Percentiles rank a stretch among this genome's conserved stretches.
These are phyloP conservation scores for Abrus precatorius DNA, from an alignment of 306 rosid genomes.

Conservation along the genomic window DNA sequence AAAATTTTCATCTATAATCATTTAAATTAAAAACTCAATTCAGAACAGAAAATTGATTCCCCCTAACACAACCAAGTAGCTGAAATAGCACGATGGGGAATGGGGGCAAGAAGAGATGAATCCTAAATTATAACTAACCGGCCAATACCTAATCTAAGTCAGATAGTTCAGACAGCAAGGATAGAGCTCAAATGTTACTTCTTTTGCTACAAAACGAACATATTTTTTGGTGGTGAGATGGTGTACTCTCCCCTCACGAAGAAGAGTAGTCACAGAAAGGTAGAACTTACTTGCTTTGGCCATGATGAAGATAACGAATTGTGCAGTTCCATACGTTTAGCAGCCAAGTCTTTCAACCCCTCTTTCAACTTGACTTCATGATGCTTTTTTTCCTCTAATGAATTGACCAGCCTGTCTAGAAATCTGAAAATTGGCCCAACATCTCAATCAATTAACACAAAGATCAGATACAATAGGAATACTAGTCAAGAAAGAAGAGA, in stretches of 20 bases:
- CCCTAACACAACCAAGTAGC: background rate
- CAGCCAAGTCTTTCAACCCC: slow-evolving; percentile 81
- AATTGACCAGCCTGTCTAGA: slow-evolving; percentile 80
- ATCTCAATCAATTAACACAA: slow-evolving; percentile 25
- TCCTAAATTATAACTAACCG: too few relatives aligned
- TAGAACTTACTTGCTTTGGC: slow-evolving; percentile 86
- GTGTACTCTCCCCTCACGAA: background rate
- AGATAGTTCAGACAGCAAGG: background rate
- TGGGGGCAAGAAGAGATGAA: too few relatives aligned
- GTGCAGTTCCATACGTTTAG: slow-evolving; percentile 89
- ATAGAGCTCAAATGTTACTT: slow-evolving; percentile 23
- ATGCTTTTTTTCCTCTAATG: slow-evolving; percentile 90
- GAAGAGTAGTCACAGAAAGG: slow-evolving; percentile 4
- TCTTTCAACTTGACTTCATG: slow-evolving; percentile 91
- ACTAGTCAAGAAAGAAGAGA: slow-evolving; percentile 29
- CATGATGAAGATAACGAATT: slow-evolving; percentile 87
- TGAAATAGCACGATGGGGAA: background rate
- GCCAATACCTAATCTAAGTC: too few relatives aligned
- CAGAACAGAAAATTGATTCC: background rate
- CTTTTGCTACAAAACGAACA: background rate
- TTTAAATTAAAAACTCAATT: background rate
- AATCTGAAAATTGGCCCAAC: slow-evolving; percentile 70
- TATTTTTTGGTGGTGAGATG: too few relatives aligned
- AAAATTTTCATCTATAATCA: background rate
- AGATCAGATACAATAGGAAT: slow-evolving; percentile 9